Evolutionary conservation across 1,139 yeast genomes (phyloP).

Genomic region (Taphrina flavorubra): DNA sequence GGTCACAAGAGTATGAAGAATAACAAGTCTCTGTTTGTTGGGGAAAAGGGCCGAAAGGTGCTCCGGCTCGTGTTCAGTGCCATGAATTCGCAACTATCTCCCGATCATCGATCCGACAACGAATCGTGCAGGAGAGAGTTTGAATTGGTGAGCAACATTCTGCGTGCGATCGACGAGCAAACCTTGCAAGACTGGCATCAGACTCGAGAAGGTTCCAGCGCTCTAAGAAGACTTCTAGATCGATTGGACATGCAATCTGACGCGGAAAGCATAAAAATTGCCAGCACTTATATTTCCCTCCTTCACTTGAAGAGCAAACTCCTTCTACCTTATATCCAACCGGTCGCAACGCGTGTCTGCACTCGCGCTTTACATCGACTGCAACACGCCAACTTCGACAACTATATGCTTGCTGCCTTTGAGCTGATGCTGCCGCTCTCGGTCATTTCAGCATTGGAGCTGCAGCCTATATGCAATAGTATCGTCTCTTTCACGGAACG

Average conservation of each 20-base stretch:
- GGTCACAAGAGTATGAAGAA: not conserved
- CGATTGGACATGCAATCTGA: conserved; percentile 3
- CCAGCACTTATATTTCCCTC: not conserved
- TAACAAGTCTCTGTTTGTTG: conserved; percentile 14
- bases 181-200: conserved; percentile 13
- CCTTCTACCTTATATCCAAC: not conserved
- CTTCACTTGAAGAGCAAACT: not conserved
- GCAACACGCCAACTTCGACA: not conserved
- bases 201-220: conserved; percentile 21
- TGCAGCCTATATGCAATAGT: not conserved
- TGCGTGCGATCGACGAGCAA: conserved; percentile 1
- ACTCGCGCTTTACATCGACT: conserved; percentile 5
- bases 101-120: not conserved
- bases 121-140: not conserved
- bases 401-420: not conserved
- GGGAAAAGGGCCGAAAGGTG: conserved; percentile 34
- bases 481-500: not conserved
- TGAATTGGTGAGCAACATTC: conserved; percentile 2
- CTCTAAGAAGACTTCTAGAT: conserved; percentile 8
- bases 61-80: conserved; percentile 24
- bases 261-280: not conserved
- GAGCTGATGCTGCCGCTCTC: not conserved
- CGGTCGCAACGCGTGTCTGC: not conserved
- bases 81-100: conserved; percentile 9
- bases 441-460: not conserved